phyloP scores from a whole-genome alignment of 345 rosid genomes.

The Brassica incana region DNA sequence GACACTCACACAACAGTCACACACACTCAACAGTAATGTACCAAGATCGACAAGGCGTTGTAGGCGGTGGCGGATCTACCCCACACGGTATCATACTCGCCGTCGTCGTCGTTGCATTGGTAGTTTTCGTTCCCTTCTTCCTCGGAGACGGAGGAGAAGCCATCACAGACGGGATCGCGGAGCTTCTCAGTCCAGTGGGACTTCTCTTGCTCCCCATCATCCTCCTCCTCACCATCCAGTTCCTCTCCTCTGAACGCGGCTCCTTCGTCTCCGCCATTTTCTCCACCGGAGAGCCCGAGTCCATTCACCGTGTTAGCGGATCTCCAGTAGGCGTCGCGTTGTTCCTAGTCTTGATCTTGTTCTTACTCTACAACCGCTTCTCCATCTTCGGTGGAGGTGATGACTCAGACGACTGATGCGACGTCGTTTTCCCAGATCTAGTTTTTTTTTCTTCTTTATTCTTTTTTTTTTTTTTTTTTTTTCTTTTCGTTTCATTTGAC shows the following conservation, averaged over 20 bases:
- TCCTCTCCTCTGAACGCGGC: constrained; percentile 79
- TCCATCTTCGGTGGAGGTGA: constrained; percentile 82
- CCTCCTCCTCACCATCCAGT: constrained; percentile 76
- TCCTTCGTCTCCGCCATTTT: constrained; percentile 56
- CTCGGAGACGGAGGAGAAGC: constrained; percentile 82
- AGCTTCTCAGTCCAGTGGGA: constrained; percentile 74
- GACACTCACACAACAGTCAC: neutral
- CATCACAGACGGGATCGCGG: constrained; percentile 67
- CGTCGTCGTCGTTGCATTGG: constrained; percentile 57
- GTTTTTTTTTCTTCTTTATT: neutral
- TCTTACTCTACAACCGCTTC: constrained; percentile 69
- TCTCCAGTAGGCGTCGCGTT: constrained; percentile 78
- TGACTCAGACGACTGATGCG: constrained; percentile 48
- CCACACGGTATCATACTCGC: constrained; percentile 59
- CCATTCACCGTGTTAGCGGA: constrained; percentile 70
- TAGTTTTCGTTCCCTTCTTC: constrained; percentile 64
- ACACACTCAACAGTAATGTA: constrained; percentile 23
- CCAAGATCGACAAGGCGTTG: constrained; percentile 40
- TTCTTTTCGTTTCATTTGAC: neutral
- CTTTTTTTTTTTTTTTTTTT: neutral
- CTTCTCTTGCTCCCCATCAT: constrained; percentile 70
- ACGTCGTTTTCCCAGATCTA: constrained; percentile 31
- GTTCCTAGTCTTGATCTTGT: constrained; percentile 57
- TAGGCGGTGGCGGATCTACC: constrained; percentile 44
- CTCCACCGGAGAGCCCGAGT: constrained; percentile 65